Evolutionary conservation across 2,329 filamentous ascomycete genomes (phyloP).

Genomic region (Dryadomyces quercivorus): DNA sequence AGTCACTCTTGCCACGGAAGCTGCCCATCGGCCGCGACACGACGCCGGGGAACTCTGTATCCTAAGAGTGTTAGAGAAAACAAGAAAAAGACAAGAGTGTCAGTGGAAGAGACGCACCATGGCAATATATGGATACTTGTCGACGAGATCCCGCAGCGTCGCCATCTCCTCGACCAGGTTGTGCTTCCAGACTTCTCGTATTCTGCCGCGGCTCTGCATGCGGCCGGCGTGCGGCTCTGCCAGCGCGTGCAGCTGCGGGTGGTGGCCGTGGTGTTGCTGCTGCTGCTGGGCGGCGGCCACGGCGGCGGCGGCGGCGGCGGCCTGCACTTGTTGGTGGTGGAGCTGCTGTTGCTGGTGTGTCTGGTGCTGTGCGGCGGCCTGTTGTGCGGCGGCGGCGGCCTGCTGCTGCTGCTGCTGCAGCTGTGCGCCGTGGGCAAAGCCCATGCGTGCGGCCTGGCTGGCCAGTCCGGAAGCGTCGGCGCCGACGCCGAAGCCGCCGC

Average conservation of each 20-base stretch:
- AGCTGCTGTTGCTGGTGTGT: conserved; percentile 37
- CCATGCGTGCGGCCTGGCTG: conserved; percentile 78
- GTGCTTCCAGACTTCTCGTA: conserved; percentile 92
- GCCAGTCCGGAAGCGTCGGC: conserved; percentile 61
- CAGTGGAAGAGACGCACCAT: conserved; percentile 89
- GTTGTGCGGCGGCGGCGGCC: conserved; percentile 28
- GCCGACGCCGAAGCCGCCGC: conserved; percentile 40
- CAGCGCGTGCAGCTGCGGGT: conserved; percentile 19
- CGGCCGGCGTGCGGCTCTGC: conserved; percentile 41
- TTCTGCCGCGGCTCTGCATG: conserved; percentile 57
- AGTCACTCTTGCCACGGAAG: conserved; percentile 91
- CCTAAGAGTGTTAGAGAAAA: conserved; percentile 37
- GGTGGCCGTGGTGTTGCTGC: conserved; percentile 36
- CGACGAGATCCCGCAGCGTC: conserved; percentile 66
- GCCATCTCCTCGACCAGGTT: conserved; percentile 90
- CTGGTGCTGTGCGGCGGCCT: conserved; percentile 33
- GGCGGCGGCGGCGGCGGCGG: conserved; percentile 26
- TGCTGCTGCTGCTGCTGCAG: conserved; percentile 40
- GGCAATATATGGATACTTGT: conserved; percentile 89
- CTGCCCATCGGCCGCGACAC: conserved; percentile 90
- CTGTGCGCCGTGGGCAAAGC: conserved; percentile 64
- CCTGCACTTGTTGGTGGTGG: conserved; percentile 22
- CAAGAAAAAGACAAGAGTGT: conserved; percentile 7
- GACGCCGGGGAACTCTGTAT: conserved; percentile 97
- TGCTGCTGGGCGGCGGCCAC: conserved; percentile 38